Conservation (phyloP, 2,329 filamentous ascomycete species). For the Hypoxylon sp. region DNA sequence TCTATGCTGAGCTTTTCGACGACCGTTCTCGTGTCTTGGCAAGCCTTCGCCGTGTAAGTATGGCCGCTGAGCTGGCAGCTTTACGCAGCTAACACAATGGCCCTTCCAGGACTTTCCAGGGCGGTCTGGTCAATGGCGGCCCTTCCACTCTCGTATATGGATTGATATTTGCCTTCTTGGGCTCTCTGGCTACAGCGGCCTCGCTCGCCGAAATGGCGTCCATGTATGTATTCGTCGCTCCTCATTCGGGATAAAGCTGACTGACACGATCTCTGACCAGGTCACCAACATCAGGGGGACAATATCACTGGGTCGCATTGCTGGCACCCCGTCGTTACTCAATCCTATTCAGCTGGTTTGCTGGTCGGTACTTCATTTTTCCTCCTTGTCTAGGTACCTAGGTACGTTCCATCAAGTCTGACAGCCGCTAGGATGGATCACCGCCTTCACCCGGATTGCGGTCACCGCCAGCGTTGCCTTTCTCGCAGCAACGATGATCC, state of each 20-base stretch:
- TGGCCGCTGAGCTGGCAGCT: not conserved
- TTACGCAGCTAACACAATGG: not conserved
- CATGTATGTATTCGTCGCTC: not conserved
- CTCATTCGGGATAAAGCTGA: not conserved
- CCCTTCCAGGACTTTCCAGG: constrained; percentile 2
- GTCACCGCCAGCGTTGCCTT: constrained; percentile 49
- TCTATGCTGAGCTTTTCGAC: constrained; percentile 24
- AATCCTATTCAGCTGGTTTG: constrained; percentile 62
- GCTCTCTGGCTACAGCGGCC: constrained; percentile 2
- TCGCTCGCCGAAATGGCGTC: constrained; percentile 11
- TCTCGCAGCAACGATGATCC: constrained; percentile 57
- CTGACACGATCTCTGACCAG: constrained; percentile 21
- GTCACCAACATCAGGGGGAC: constrained; percentile 61
- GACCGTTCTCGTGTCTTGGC: constrained; percentile 22
- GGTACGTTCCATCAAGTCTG: not conserved
- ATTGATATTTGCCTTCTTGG: constrained; percentile 20
- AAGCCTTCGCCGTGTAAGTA: constrained; percentile 21
- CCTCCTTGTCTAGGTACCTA: no score
- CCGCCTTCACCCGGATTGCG: constrained; percentile 56
- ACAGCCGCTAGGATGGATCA: constrained; percentile 52
- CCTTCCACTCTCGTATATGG: constrained; percentile 17
- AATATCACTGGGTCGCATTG: constrained; percentile 68
- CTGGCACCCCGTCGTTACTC: constrained; percentile 57
- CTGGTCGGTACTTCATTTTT: constrained; percentile 45
- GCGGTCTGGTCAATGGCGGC: constrained; percentile 19